Percentiles rank a stretch among this genome's conserved stretches.
Evolutionary conservation across 768 basidiomycete species (phyloP).

Genomic region (Phanerodontia chrysosporium): DNA sequence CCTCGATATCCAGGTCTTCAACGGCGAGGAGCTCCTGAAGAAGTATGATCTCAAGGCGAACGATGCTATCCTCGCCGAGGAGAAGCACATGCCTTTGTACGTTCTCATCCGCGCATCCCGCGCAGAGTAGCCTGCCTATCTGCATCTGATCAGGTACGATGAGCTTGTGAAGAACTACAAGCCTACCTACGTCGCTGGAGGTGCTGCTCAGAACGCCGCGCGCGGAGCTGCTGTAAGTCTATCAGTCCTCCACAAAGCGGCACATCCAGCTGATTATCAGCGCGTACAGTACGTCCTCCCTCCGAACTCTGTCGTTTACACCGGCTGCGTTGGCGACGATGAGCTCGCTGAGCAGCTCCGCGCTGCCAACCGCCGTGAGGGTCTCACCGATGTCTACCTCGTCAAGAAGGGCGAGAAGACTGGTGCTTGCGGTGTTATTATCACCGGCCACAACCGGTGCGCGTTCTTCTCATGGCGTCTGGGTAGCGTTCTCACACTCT

Average conservation of each 20-base stretch:
- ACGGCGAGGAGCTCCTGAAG: constrained; percentile 78
- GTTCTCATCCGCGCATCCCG: neutral
- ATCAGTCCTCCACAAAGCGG: neutral
- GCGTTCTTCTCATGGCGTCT: constrained; percentile 13
- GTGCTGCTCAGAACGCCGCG: constrained; percentile 95
- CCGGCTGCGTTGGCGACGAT: constrained; percentile 93
- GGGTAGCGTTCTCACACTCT: neutral
- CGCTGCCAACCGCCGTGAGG: constrained; percentile 88
- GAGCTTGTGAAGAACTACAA: constrained; percentile 74
- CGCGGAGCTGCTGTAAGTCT: constrained; percentile 89
- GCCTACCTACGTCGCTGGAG: constrained; percentile 92
- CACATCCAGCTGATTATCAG: neutral
- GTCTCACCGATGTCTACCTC: constrained; percentile 82
- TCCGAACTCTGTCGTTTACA: constrained; percentile 82
- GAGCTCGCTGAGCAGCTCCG: constrained; percentile 86
- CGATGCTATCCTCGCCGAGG: constrained; percentile 92
- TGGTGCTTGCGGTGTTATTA: constrained; percentile 93
- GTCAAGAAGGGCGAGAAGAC: constrained; percentile 86
- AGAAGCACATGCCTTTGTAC: constrained; percentile 84
- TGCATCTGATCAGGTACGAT: constrained; percentile 68
- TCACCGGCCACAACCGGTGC: constrained; percentile 90
- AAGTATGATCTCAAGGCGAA: constrained; percentile 92
- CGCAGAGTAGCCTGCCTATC: neutral
- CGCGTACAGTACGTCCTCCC: constrained; percentile 83
- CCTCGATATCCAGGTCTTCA: constrained; percentile 90